Conservation (phyloP, 108 stramenopile species). For the Asterionellopsis glacialis region DNA sequence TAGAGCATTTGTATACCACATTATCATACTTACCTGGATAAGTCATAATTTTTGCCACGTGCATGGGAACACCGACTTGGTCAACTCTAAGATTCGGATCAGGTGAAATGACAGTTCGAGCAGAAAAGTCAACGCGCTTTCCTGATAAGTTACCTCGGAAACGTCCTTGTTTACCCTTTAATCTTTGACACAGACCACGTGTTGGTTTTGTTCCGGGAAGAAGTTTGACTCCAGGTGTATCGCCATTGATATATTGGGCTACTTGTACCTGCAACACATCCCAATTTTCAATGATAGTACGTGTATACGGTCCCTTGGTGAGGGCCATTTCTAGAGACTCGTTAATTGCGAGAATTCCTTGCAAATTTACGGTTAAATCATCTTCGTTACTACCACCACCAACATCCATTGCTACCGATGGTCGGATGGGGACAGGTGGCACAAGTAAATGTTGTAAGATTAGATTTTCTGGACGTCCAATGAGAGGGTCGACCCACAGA, state of each 20-base stretch:
- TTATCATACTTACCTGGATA: conserved; percentile 52
- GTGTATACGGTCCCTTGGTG: conserved; percentile 81
- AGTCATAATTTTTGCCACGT: conserved; percentile 94
- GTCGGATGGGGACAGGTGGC: conserved; percentile 99
- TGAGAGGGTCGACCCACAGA: conserved; percentile 85
- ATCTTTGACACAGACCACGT: conserved; percentile 93
- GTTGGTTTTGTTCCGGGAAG: conserved; percentile 91
- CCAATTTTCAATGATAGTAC: conserved; percentile 96
- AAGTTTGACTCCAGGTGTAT: conserved; percentile 89
- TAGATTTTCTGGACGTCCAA: conserved; percentile 95
- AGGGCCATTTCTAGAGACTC: conserved; percentile 84
- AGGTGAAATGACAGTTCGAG: conserved; percentile 97
- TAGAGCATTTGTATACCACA: conserved; percentile 13
- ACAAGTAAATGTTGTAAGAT: conserved; percentile 90
- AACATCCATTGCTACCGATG: conserved; percentile 96
- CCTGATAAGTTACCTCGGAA: conserved; percentile 98
- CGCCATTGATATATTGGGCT: conserved; percentile 95
- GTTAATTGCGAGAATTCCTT: conserved; percentile 97
- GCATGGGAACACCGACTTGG: conserved; percentile 96
- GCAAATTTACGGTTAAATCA: conserved; percentile 97
- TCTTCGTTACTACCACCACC: conserved; percentile 97
- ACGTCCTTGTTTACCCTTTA: conserved; percentile 96
- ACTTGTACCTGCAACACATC: conserved; percentile 95
- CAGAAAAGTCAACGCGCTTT: conserved; percentile 98
- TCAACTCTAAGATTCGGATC: conserved; percentile 94